phyloP scores from a whole-genome alignment of 225 moss, liverwort and hornwort species.

The Pseudisothecium myosuroides region DNA sequence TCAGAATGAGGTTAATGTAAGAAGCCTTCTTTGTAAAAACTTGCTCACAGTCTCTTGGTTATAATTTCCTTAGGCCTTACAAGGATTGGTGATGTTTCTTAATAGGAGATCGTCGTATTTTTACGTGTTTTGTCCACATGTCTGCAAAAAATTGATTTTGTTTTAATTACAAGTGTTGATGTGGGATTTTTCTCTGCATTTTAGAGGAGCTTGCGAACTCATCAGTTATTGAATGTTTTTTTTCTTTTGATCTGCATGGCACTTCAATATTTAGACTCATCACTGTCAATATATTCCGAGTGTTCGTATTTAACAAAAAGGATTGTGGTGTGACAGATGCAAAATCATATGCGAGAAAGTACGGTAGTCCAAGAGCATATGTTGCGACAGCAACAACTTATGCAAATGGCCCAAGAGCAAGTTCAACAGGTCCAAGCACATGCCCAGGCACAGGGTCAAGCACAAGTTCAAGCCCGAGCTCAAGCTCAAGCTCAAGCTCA shows the following conservation, averaged over 20 bases:
- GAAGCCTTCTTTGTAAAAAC: background rate
- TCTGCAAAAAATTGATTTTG: background rate
- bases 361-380: constrained; percentile 65
- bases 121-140: background rate
- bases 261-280: background rate
- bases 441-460: background rate
- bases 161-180: background rate
- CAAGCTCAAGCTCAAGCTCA: constrained; percentile 13
- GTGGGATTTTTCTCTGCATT: background rate
- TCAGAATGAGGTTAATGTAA: constrained; percentile 37
- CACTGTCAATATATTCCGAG: background rate
- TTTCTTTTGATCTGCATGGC: background rate
- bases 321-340: constrained; percentile 33
- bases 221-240: background rate
- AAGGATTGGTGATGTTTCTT: background rate
- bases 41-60: background rate
- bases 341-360: constrained; percentile 52
- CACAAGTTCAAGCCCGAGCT: background rate
- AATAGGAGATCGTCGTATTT: background rate
- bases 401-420: constrained; percentile 61
- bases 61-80: background rate
- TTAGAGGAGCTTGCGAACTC: background rate
- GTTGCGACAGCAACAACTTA: constrained; percentile 55
- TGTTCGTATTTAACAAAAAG: background rate
- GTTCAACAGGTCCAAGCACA: constrained; percentile 31